Evolutionary conservation across 2,329 filamentous ascomycete genomes (phyloP).

Genomic region (Pezicula carpinea): DNA sequence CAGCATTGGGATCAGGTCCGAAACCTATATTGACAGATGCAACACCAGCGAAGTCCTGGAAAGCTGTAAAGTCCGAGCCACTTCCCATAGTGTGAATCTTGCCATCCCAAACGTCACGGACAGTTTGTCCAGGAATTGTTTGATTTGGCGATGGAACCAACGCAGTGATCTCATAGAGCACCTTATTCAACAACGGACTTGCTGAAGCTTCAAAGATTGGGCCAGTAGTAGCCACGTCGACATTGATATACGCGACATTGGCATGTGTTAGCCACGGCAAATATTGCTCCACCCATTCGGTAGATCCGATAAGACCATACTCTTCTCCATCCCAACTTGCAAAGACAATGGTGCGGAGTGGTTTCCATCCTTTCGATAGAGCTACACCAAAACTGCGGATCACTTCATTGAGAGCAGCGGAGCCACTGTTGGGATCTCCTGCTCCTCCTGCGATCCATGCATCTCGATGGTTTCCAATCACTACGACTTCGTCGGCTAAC

Average conservation of each 20-base stretch:
- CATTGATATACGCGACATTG: slow-evolving; percentile 72
- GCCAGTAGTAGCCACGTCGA: slow-evolving; percentile 67
- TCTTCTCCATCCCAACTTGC: slow-evolving; percentile 72
- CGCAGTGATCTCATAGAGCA: slow-evolving; percentile 51
- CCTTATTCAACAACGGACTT: slow-evolving; percentile 59
- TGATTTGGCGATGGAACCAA: slow-evolving; percentile 40
- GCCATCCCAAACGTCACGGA: slow-evolving; percentile 45
- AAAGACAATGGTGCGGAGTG: slow-evolving; percentile 85
- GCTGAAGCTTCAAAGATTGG: slow-evolving; percentile 48
- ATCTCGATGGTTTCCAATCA: slow-evolving; percentile 90
- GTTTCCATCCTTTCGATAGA: slow-evolving; percentile 71
- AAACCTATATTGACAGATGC: slow-evolving; percentile 55
- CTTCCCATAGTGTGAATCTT: slow-evolving; percentile 54
- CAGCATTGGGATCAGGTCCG: slow-evolving; percentile 25
- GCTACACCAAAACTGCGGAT: slow-evolving; percentile 71
- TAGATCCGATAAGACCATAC: slow-evolving; percentile 75
- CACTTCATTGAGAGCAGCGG: slow-evolving; percentile 73
- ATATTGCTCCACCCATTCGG: slow-evolving; percentile 84
- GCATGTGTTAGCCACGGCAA: slow-evolving; percentile 68
- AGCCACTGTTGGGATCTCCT: slow-evolving; percentile 78
- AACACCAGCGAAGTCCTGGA: slow-evolving; percentile 51
- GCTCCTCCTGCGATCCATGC: slow-evolving; percentile 86
- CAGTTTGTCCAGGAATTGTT: slow-evolving; percentile 32
- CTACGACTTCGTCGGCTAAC: slow-evolving; percentile 79
- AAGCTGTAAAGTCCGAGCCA: slow-evolving; percentile 64